A percentile compares a stretch with the other conserved stretches of the same genome.
Conservation (phyloP, 2,329 filamentous ascomycete species). For the Colletotrichum spaethianum region DNA sequence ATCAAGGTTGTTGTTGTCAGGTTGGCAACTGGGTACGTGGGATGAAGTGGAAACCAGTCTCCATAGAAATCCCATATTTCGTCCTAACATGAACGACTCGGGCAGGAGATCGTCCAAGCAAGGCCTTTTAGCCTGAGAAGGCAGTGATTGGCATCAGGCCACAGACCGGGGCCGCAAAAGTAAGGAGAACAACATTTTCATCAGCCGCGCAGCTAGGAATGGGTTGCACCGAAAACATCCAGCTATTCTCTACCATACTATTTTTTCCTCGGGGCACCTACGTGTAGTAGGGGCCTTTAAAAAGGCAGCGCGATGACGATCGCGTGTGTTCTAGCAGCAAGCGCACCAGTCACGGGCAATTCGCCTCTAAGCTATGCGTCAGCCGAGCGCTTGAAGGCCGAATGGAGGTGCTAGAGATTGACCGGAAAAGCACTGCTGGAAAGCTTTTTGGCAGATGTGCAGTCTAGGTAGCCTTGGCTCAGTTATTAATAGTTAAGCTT, state of each 20-base stretch:
- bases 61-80: neutral
- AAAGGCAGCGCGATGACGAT: conserved; percentile 20
- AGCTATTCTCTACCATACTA: neutral
- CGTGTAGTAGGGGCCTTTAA: neutral
- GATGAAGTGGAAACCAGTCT: neutral
- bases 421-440: neutral
- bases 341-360: conserved; percentile 3
- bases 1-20: conserved; percentile 9
- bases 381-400: conserved; percentile 6
- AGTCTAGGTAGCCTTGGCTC: conserved; percentile 1
- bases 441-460: neutral
- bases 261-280: too few relatives aligned
- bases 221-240: neutral
- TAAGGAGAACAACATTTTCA: too few relatives aligned
- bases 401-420: too few relatives aligned
- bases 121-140: neutral
- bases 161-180: conserved; percentile 5
- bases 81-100: neutral
- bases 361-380: conserved; percentile 20
- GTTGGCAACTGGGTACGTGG: neutral
- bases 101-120: conserved; percentile 18
- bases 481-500: conserved; percentile 32
- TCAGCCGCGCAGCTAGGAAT: neutral
- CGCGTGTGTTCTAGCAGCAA: neutral
- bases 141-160: neutral